Conservation (phyloP, 768 basidiomycete genomes). For the Suillus placidus region DNA sequence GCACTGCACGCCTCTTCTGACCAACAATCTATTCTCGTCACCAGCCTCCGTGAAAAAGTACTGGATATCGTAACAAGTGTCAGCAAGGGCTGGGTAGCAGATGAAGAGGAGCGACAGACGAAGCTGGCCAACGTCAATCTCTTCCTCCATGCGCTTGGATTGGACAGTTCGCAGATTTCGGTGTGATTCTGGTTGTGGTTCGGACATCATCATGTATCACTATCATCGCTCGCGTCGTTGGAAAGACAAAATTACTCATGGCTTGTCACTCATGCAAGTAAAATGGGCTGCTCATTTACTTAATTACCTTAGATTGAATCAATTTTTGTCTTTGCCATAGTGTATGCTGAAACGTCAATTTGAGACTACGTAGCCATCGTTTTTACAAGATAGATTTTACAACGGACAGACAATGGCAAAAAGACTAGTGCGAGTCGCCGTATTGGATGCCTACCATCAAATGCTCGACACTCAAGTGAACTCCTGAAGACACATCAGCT, state of each 20-base stretch:
- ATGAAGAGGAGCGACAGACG: conserved; percentile 73
- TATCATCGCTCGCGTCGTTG: neutral
- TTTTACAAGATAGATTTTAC: neutral
- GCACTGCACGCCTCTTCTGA: conserved; percentile 83
- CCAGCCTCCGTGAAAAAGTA: conserved; percentile 87
- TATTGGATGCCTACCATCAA: neutral
- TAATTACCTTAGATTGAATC: neutral
- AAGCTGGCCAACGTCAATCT: conserved; percentile 94
- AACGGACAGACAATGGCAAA: neutral
- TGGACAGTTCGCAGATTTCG: conserved; percentile 74
- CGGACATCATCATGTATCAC: conserved; percentile 1
- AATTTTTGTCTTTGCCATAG: neutral
- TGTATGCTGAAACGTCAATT: neutral
- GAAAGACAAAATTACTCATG: conserved; percentile 9
- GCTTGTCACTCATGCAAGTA: neutral
- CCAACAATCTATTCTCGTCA: conserved; percentile 88
- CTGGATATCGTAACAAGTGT: conserved; percentile 85
- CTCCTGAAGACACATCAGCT: conserved; percentile 23
- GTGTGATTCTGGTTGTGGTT: conserved; percentile 27
- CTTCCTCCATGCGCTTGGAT: conserved; percentile 78
- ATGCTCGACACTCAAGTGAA: neutral
- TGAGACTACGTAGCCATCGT: neutral
- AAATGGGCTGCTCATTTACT: neutral
- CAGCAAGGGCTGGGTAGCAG: conserved; percentile 70
- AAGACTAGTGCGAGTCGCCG: neutral